Conservation (phyloP, 2,329 filamentous ascomycete genomes). For the Leptographium radiaticola region DNA sequence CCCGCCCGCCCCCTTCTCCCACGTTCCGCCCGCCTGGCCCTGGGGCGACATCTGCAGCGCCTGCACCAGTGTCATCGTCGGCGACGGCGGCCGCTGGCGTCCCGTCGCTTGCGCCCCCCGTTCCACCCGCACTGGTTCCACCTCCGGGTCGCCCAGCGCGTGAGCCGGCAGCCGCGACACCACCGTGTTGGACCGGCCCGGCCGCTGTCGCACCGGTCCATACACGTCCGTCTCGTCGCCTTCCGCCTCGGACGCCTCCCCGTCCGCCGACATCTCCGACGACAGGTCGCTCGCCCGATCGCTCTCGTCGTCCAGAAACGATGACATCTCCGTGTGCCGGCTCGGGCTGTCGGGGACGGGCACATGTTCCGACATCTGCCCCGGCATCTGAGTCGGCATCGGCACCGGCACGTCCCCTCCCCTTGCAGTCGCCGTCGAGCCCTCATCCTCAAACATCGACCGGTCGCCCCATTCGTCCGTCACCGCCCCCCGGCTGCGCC, state of each 20-base stretch:
- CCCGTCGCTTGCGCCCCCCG: conserved; percentile 2
- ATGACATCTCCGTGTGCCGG: conserved; percentile 21
- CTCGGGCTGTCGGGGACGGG: conserved; percentile 3
- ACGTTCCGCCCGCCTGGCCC: conserved; percentile 13
- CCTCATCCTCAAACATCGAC: conserved; percentile 37
- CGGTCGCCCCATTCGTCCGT: conserved; percentile 39
- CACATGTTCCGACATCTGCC: conserved; percentile 12
- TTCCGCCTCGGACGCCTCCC: conserved; percentile 25
- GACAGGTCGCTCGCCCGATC: conserved; percentile 45
- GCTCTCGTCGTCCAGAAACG: conserved; percentile 33
- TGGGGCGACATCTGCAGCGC: conserved; percentile 32
- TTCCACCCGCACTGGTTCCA: conserved; percentile 11
- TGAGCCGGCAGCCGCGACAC: conserved; percentile 23
- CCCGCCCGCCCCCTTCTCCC: not conserved
- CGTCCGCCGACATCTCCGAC: conserved; percentile 46
- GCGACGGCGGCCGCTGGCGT: conserved; percentile 23
- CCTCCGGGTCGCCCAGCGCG: conserved; percentile 18
- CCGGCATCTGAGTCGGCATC: conserved; percentile 18
- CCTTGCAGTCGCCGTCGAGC: conserved; percentile 12
- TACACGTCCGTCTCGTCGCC: conserved; percentile 12
- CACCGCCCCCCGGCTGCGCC: conserved; percentile 22
- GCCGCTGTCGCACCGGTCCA: conserved; percentile 10
- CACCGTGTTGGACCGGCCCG: conserved; percentile 17
- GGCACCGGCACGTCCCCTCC: conserved; percentile 17
- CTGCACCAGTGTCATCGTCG: conserved; percentile 34